Percentiles rank a stretch among this genome's conserved stretches.
Conservation (phyloP, 441 rosid species). For the Eutrema salsugineum region DNA sequence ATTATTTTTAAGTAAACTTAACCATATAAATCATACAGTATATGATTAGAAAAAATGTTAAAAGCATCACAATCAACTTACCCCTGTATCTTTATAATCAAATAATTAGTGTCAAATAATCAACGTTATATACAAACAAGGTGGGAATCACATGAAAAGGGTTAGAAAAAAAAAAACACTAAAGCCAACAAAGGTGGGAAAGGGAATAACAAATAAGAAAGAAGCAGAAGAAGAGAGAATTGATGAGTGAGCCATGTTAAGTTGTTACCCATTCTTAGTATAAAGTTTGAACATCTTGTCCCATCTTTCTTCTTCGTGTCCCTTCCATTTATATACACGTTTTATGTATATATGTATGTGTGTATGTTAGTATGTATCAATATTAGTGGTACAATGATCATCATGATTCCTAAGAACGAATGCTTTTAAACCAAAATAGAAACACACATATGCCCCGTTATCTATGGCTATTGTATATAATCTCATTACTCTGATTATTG, state of each 20-base stretch:
- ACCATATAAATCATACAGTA: not conserved
- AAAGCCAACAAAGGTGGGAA: constrained; percentile 19
- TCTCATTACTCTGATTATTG: not conserved
- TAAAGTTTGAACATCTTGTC: constrained; percentile 41
- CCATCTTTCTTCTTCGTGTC: constrained; percentile 35
- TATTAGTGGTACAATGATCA: constrained; percentile 26
- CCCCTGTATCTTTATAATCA: not conserved
- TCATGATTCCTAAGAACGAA: not conserved
- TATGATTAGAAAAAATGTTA: constrained; percentile 1
- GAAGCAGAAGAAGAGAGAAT: not conserved
- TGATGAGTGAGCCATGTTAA: constrained; percentile 65
- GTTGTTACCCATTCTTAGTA: constrained; percentile 50
- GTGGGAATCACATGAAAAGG: constrained; percentile 27
- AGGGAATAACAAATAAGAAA: constrained; percentile 8
- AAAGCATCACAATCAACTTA: constrained; percentile 14
- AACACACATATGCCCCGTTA: not conserved
- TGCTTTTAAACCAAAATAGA: not conserved
- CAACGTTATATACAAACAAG: not conserved
- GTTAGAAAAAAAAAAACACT: not conserved
- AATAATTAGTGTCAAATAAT: not conserved
- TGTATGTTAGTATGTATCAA: not conserved
- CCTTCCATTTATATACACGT: constrained; percentile 29
- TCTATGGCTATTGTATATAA: not conserved
- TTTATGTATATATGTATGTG: not conserved
- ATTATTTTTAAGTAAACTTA: not conserved